Evolutionary conservation across 768 basidiomycete species (phyloP), one percentile per base, ranked within the genome.

Genomic region (Termitomyces sp.): DNA sequence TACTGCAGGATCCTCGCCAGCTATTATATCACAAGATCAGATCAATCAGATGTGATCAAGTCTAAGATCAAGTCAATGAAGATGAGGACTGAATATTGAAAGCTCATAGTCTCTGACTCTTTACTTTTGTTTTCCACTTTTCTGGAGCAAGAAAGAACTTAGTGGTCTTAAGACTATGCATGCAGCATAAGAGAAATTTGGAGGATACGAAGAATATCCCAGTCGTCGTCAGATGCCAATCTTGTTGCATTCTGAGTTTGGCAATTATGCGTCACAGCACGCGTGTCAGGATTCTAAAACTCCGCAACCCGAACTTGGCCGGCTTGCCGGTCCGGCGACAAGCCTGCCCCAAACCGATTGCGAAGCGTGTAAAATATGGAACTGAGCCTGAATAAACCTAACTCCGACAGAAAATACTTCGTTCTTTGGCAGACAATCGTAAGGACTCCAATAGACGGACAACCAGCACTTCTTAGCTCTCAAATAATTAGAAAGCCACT

Each of bases 91-190:
- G 39, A 13, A 39, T n/a, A n/a, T n/a, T n/a, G n/a, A n/a, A n/a
- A 39, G 39, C n/a, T 41, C n/a, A 9, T 36, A 5, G 33, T 3
- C 18, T 5, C 9, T 9, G 39, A 6, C n/a, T 41, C 20, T 41
- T n/a, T 18, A n/a, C 8, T 41, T n/a, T 41, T 18, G 2, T 13
- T 15, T 15, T 37, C 37, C 18, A 37, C 37, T 37, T 37, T 37
- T 7, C 37, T 6, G 6, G 2, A 16, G 6, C 5, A 1, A 5
- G 0, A 5, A 5, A n/a, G n/a, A n/a, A n/a, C n/a, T n/a, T n/a
- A n/a, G n/a, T n/a, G 6, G 36, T 16, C 15, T 36, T 36, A 16
- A 16, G 36, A 36, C 36, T 36, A 36, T 36, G 36, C 15, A 16
- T 36, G 3, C 36, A 36, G 36, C 37, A 18, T 39, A 18, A 3